Base-by-base conservation (phyloP, 1,139 yeast species). In the Taphrina flavorubra region DNA sequence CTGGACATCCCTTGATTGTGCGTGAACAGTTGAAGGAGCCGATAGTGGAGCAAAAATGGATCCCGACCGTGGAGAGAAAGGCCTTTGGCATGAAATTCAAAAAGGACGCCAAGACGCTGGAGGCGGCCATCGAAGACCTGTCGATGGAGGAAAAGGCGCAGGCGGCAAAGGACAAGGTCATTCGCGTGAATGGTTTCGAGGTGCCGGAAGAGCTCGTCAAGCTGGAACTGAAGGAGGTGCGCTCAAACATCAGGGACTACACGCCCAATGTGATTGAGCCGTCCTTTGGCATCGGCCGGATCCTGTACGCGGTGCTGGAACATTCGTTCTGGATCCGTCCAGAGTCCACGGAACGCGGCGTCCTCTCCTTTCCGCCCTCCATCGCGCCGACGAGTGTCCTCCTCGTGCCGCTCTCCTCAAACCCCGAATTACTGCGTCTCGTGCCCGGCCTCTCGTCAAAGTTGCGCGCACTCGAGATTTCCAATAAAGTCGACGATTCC, bases 181-280 rank as follows among this genome's bases (percentile, higher is more conserved):
- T 78, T 68, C 81, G 79, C 64, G 83, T 82, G 70, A 89, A 90
- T 72, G 87, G 87, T 80, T 81, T 82, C 16, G 85, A 87, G 79
- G 78, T 80, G 71, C 85, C 89, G 70, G 85, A 84, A 14, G 90
- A 86, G 68, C 80, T 88, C 69, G 72, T 58, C 18, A 72, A 66
- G 40, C 70, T 71, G 14, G 87, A 84, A 53, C 83, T 88, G 67
- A 97, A 90, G 80, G 82, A 92, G 72, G 96, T 57, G 36, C 62
- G 61, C 18, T 47, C 63, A 37, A 65, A 57, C 58, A 59, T 94
- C 70, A 90, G 99, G 78, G 99, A 95, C 81, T 95, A 82, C 81
- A 90, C 92, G 74, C 99, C 99, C 72, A 92, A 91, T 78, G 99
- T 95, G 71, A 95, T 95, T 77, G 99, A 95, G 82, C 99, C 99